phyloP scores from a whole-genome alignment of 1,284 basidiomycete genomes.

The Cutaneotrichosporon cutaneum region DNA sequence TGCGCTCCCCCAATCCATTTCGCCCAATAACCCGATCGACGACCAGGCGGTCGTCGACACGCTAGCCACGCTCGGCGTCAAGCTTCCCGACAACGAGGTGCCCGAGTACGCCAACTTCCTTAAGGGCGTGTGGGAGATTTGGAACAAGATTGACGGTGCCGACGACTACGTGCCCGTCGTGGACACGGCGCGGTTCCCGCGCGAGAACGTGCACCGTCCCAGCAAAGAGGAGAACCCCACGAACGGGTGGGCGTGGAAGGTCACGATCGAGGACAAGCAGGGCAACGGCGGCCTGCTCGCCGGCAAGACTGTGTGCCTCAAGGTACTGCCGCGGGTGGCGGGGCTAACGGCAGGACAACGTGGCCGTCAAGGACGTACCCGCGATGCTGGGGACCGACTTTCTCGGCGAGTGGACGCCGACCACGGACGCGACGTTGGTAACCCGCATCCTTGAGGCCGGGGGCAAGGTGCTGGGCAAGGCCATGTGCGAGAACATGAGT shows the following conservation, averaged over 20 bases:
- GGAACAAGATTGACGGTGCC: conserved; percentile 33
- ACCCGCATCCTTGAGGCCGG: conserved; percentile 57
- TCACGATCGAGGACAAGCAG: conserved; percentile 14
- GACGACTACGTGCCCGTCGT: conserved; percentile 38
- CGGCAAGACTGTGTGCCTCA: conserved; percentile 39
- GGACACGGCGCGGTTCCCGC: conserved; percentile 32
- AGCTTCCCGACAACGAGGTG: conserved; percentile 11
- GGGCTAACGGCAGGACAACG: conserved; percentile 28
- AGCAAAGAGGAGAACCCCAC: conserved; percentile 27
- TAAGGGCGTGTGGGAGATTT: conserved; percentile 35
- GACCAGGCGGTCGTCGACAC: conserved; percentile 21
- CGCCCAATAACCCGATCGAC: conserved; percentile 35
- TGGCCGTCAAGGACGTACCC: conserved; percentile 36
- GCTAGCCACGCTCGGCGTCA: conserved; percentile 25
- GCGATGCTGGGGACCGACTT: conserved; percentile 38
- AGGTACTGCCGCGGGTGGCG: conserved; percentile 26
- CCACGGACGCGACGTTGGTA: conserved; percentile 56
- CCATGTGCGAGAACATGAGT: conserved; percentile 48
- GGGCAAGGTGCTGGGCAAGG: conserved; percentile 55
- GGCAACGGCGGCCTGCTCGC: conserved; percentile 20
- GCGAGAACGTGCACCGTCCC: conserved; percentile 27
- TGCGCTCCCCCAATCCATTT: conserved; percentile 26
- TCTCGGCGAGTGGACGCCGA: conserved; percentile 32
- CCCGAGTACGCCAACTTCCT: conserved; percentile 29
- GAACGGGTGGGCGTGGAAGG: conserved; percentile 39